phyloP scores from a whole-genome alignment of 495 filamentous ascomycete species.

The Penicillium canescens region DNA sequence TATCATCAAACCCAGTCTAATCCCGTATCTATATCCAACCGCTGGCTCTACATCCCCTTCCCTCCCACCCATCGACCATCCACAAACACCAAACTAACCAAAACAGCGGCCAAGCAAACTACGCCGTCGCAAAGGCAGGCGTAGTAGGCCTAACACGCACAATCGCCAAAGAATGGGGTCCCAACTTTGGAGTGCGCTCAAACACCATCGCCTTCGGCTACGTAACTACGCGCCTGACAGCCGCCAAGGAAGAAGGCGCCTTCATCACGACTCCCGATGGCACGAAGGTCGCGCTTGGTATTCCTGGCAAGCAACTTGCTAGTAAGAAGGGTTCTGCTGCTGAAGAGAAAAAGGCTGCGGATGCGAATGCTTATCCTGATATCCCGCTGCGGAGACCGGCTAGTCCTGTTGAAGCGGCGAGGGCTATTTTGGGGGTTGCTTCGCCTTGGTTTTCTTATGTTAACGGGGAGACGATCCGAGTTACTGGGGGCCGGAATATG shows the following conservation, averaged over 20 bases:
- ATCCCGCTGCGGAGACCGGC: slow-evolving; percentile 78
- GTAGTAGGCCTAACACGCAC: slow-evolving; percentile 78
- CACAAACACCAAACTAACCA: neutral
- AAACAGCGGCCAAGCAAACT: slow-evolving; percentile 74
- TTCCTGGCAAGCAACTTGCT: slow-evolving; percentile 60
- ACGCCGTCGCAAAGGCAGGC: slow-evolving; percentile 79
- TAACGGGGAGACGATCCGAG: slow-evolving; percentile 78
- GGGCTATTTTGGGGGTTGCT: slow-evolving; percentile 74
- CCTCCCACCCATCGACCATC: no score
- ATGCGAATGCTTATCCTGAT: slow-evolving; percentile 47
- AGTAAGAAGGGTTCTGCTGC: slow-evolving; percentile 30
- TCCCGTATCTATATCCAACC: no score
- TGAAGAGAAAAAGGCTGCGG: slow-evolving; percentile 30
- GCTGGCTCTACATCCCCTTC: no score
- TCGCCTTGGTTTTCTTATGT: slow-evolving; percentile 82
- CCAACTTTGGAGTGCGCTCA: slow-evolving; percentile 75
- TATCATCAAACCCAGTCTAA: neutral
- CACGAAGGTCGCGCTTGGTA: slow-evolving; percentile 74
- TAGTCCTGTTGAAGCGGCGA: slow-evolving; percentile 75
- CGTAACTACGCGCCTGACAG: slow-evolving; percentile 76
- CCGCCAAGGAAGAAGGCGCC: slow-evolving; percentile 75
- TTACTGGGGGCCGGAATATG: slow-evolving; percentile 83
- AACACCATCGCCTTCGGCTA: slow-evolving; percentile 84
- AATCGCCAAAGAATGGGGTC: slow-evolving; percentile 92
- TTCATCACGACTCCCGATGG: slow-evolving; percentile 76